Percentiles rank a stretch among this genome's conserved stretches.
These are phyloP conservation scores for Sclerotinia borealis DNA, from an alignment of 2,329 filamentous ascomycete genomes.

Conservation along the genomic window DNA sequence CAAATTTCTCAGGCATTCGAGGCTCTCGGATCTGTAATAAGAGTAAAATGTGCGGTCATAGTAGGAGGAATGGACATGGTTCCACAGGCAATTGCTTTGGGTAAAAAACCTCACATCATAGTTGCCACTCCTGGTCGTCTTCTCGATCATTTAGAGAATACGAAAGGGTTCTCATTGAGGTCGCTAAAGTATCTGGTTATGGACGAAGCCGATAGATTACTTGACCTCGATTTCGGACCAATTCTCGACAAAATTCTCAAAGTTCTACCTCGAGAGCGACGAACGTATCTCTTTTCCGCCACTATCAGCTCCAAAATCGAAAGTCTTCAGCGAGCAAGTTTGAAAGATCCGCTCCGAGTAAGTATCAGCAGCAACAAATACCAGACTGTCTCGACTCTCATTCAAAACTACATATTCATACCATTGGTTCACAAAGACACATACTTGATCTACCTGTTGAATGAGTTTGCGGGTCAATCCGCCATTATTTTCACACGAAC, in stretches of 20 bases:
- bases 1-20: slow-evolving; percentile 89
- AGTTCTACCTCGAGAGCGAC: slow-evolving; percentile 69
- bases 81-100: slow-evolving; percentile 79
- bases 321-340: slow-evolving; percentile 79
- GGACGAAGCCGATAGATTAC: slow-evolving; percentile 86
- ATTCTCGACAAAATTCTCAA: slow-evolving; percentile 91
- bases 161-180: slow-evolving; percentile 85
- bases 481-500: slow-evolving; percentile 90
- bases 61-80: slow-evolving; percentile 97
- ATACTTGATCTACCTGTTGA: slow-evolving; percentile 79
- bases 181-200: slow-evolving; percentile 84
- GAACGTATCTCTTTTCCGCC: slow-evolving; percentile 87
- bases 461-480: slow-evolving; percentile 80
- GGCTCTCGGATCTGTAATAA: slow-evolving; percentile 78
- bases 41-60: slow-evolving; percentile 77
- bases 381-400: slow-evolving; percentile 82
- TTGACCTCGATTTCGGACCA: slow-evolving; percentile 92
- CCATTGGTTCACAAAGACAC: slow-evolving; percentile 84
- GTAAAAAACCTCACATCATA: slow-evolving; percentile 92
- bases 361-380: slow-evolving; percentile 79
- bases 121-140: slow-evolving; percentile 88
- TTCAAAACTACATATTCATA: slow-evolving; percentile 82
- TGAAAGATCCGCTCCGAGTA: slow-evolving; percentile 78
- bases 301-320: slow-evolving; percentile 95
- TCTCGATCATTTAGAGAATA: slow-evolving; percentile 91